phyloP scores from a whole-genome alignment of 1,139 yeast species.

The Spencermartinsiella ligniputridi region DNA sequence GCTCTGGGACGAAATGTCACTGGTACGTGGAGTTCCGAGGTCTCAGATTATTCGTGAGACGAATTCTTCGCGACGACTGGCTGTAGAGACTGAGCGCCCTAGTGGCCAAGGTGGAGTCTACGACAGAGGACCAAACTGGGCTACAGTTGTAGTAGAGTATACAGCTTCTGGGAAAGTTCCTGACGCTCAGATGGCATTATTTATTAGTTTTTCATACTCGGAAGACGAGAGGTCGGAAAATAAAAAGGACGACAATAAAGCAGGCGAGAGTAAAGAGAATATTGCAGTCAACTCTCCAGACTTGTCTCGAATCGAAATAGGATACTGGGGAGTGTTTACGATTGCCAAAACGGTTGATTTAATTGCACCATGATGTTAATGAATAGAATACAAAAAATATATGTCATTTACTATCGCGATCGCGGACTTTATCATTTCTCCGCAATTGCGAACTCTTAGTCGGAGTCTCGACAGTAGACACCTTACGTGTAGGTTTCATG shows the following conservation, averaged over 20 bases:
- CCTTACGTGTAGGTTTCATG: background rate
- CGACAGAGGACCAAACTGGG: conserved; percentile 30
- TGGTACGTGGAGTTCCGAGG: conserved; percentile 27
- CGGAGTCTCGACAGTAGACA: background rate
- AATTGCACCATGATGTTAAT: no score
- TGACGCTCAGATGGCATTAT: conserved; percentile 21
- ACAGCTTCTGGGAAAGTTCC: conserved; percentile 10
- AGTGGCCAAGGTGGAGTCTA: conserved; percentile 14
- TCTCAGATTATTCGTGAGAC: conserved; percentile 27
- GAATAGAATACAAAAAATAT: no score
- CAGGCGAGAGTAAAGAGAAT: background rate
- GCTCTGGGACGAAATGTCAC: conserved; percentile 27
- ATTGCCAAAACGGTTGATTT: no score
- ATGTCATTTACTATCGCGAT: no score
- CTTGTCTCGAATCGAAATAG: no score
- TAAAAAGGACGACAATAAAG: conserved; percentile 1
- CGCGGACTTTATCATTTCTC: background rate
- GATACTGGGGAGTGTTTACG: no score
- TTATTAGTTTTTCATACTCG: conserved; percentile 20
- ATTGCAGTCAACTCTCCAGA: background rate
- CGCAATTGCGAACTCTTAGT: conserved; percentile 1
- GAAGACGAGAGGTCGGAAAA: conserved; percentile 9
- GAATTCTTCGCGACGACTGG: conserved; percentile 25
- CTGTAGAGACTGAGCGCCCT: conserved; percentile 26
- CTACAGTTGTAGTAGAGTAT: conserved; percentile 18